Evolutionary conservation across 2,329 filamentous ascomycete species (phyloP), one percentile per base, ranked within the genome.

Genomic region (Verticillium nonalfalfae): DNA sequence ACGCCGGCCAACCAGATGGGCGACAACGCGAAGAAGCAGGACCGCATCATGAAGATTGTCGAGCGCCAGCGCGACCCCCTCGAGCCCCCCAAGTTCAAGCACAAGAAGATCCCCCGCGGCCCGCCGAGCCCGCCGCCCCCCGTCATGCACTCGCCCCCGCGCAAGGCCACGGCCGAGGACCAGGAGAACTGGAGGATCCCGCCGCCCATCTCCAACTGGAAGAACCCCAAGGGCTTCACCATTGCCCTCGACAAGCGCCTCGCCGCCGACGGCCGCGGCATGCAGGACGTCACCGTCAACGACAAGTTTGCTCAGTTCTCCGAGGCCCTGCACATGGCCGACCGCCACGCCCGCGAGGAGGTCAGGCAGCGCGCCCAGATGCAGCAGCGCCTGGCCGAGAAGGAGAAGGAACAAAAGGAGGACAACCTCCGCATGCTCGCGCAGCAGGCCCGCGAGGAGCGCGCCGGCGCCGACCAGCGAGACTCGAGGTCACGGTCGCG

Each of bases 41-140:
- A 98, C 70, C 88, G 95, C 14, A 97, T 99, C 66, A 96, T 99
- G 86, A 98, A 98, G 81, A 98, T 99, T 76, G 92, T 97, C 45
- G 92, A 97, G 74, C 84, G 92, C 61, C 94, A 98, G 74, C 85
- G 89, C 67, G 95, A 99, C 76, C 76, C 95, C 0, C 90, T 97
- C 89, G 94, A 97, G 72, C 95, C 95, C 95, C 1, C 94, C 95
- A 98, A 97, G 71, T 97, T 98, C 79, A 98, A 98, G 77, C 92
- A 97, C 79, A 98, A 98, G 82, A 97, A 97, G 78, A 96, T 99
- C 62, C 94, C 26, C 10, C 86, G 92, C 68, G 93, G 94, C 39
- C 93, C 95, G 10, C 93, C 94, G 0, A 95, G 90, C 58, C 95
- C 95, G 3, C 95, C 95, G 1, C 91, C 91, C 95, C 95, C 95